Conservation (phyloP, 495 filamentous ascomycete genomes). For the Cladorrhinum samala region DNA sequence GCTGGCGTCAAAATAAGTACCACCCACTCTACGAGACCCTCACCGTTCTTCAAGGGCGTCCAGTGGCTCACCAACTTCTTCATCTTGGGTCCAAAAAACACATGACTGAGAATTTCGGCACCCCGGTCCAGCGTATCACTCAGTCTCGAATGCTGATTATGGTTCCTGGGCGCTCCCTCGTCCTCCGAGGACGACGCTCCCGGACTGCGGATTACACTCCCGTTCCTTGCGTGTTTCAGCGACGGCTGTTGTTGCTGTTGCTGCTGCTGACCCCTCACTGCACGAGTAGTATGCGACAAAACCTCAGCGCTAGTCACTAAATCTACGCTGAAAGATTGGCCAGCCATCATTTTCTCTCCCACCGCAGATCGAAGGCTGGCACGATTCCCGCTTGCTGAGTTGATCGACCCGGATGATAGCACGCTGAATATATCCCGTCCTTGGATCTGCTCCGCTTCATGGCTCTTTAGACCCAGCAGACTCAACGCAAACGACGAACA, state of each 20-base stretch:
- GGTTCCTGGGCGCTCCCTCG: neutral
- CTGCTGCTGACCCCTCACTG: neutral
- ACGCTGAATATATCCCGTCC: constrained; percentile 47
- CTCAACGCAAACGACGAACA: constrained; percentile 31
- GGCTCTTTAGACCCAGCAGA: constrained; percentile 35
- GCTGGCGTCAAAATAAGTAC: constrained; percentile 38
- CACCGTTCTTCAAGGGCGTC: constrained; percentile 49
- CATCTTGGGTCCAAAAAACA: constrained; percentile 20
- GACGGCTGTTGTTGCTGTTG: neutral
- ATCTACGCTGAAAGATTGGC: constrained; percentile 37
- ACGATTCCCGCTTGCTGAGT: constrained; percentile 27
- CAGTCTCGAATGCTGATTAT: constrained; percentile 11
- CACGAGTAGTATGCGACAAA: neutral
- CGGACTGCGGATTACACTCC: neutral
- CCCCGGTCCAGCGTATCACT: constrained; percentile 27
- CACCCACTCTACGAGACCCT: constrained; percentile 40
- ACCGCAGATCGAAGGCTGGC: constrained; percentile 33
- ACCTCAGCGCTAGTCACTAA: constrained; percentile 17
- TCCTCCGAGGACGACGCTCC: neutral
- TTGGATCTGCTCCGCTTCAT: constrained; percentile 30
- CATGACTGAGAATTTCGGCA: constrained; percentile 17
- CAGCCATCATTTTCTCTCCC: constrained; percentile 31
- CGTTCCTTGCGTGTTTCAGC: constrained; percentile 8
- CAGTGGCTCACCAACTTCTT: constrained; percentile 47
- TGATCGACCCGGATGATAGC: constrained; percentile 30